Evolutionary conservation across 345 rosid genomes (phyloP).

Genomic region (Citrus reticulata): DNA sequence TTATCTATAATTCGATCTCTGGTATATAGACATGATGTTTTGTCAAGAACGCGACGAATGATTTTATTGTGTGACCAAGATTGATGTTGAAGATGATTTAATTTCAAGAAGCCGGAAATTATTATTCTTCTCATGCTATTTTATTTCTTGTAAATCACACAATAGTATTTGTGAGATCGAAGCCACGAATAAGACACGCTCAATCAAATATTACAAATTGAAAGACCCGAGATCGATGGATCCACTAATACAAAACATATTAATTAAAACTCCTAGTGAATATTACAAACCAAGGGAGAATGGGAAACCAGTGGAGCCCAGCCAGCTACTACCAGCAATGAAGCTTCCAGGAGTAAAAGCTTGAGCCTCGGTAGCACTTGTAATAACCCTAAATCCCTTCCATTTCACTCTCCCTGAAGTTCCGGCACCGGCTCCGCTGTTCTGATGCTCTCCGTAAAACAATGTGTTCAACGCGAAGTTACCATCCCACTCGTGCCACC

Average conservation of each 20-base stretch:
- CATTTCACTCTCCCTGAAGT: slow-evolving; percentile 70
- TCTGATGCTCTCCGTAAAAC: slow-evolving; percentile 67
- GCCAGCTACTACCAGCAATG: slow-evolving; percentile 66
- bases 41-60: too few species aligned
- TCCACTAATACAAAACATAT: too few species aligned
- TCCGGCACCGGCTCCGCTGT: slow-evolving; percentile 69
- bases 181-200: not conserved
- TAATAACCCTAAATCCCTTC: slow-evolving; percentile 64
- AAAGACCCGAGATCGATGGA: too few species aligned
- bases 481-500: slow-evolving; percentile 85
- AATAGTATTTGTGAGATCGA: too few species aligned
- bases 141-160: not conserved
- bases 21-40: too few species aligned
- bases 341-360: slow-evolving; percentile 47
- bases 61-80: too few species aligned
- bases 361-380: slow-evolving; percentile 54
- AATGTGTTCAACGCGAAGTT: slow-evolving; percentile 61
- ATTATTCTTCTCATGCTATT: not conserved
- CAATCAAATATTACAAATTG: not conserved
- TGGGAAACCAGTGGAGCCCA: slow-evolving; percentile 73
- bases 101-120: not conserved
- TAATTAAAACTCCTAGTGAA: not conserved
- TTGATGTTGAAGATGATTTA: not conserved
- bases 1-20: too few species aligned
- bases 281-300: slow-evolving; percentile 56